A percentile compares a stretch with the other conserved stretches of the same genome.
phyloP scores from a whole-genome alignment of 345 rosid species.

The Trapa bicornis region DNA sequence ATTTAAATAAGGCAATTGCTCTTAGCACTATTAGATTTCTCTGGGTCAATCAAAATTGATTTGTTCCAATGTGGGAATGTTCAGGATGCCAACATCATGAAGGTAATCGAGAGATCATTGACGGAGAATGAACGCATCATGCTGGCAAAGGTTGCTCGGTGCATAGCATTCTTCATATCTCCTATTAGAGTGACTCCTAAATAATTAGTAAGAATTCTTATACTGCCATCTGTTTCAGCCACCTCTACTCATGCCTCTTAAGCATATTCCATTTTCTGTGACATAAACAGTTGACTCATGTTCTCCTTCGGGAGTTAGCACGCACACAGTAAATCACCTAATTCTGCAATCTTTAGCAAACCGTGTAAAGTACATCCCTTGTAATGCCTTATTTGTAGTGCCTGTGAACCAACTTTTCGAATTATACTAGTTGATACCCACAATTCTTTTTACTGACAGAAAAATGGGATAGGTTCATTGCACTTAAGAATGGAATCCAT shows the following conservation, averaged over 20 bases:
- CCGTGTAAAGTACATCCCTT: background rate
- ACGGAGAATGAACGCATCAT: constrained; percentile 79
- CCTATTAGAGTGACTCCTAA: constrained; percentile 73
- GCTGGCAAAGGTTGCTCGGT: constrained; percentile 90
- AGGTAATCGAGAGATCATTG: constrained; percentile 77
- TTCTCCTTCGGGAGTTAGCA: background rate
- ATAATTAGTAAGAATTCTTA: constrained; percentile 10
- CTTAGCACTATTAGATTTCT: too few species aligned
- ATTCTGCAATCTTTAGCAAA: too few species aligned
- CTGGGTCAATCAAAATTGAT: background rate
- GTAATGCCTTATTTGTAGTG: too few species aligned
- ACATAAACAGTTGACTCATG: background rate
- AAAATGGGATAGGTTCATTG: too few species aligned
- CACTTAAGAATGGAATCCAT: too few species aligned
- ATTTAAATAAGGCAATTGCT: too few species aligned
- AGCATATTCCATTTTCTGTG: background rate
- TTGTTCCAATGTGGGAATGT: background rate
- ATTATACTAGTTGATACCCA: too few species aligned
- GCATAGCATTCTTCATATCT: constrained; percentile 71
- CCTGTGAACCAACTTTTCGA: too few species aligned
- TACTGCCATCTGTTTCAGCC: background rate
- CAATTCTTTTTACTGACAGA: too few species aligned
- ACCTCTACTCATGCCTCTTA: background rate
- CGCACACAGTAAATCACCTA: background rate
- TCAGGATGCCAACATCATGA: constrained; percentile 73